Conservation (phyloP, 768 basidiomycete species). For the Tubosaeta sp. region DNA sequence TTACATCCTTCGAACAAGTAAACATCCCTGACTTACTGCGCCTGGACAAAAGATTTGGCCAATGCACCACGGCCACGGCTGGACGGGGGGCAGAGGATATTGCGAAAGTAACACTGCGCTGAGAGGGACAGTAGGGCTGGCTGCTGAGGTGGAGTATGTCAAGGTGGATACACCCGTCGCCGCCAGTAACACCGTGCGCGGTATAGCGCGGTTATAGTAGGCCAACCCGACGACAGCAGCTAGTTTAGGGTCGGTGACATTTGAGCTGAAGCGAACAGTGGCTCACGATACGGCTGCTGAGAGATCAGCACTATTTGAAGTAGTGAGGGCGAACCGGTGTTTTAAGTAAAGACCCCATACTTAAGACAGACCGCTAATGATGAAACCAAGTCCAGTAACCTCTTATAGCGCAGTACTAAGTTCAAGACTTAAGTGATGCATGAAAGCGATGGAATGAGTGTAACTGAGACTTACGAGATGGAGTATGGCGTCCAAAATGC, state of each 20-base stretch:
- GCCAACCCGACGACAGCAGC: slow-evolving; percentile 12
- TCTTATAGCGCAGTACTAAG: too few relatives aligned
- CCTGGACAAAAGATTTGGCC: slow-evolving; percentile 81
- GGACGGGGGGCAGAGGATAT: slow-evolving; percentile 57
- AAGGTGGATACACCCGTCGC: slow-evolving; percentile 30
- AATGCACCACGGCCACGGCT: slow-evolving; percentile 78
- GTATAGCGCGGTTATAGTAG: slow-evolving; percentile 12
- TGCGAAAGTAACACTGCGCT: slow-evolving; percentile 60
- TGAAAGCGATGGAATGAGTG: too few relatives aligned
- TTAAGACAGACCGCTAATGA: too few relatives aligned
- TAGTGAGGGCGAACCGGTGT: too few relatives aligned
- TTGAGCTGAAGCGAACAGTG: not conserved
- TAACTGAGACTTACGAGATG: too few relatives aligned
- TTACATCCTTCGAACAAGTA: too few relatives aligned
- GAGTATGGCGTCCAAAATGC: too few relatives aligned
- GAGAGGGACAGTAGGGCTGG: slow-evolving; percentile 57
- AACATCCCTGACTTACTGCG: slow-evolving; percentile 40
- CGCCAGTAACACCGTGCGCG: slow-evolving; percentile 7
- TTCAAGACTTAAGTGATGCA: too few relatives aligned
- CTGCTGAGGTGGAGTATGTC: slow-evolving; percentile 55
- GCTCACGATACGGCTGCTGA: too few relatives aligned
- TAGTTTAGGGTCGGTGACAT: slow-evolving; percentile 32
- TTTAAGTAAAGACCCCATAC: too few relatives aligned
- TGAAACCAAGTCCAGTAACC: too few relatives aligned
- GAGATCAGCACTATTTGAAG: too few relatives aligned